phyloP scores from a whole-genome alignment of 257 asterid genomes.

The Solanum sitiens region DNA sequence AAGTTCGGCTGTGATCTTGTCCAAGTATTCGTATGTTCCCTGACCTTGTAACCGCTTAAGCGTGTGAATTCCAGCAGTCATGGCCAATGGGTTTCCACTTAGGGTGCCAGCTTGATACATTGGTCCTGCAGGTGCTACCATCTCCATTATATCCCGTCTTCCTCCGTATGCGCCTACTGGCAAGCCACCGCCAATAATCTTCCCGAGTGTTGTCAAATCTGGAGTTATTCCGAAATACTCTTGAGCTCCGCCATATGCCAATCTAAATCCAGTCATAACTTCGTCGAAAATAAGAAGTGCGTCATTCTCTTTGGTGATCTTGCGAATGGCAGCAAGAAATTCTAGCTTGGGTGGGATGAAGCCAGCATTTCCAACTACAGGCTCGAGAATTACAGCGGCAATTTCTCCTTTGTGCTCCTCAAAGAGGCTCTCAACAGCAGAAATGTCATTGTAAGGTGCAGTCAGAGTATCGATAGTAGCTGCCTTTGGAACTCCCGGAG shows the following conservation, averaged over 20 bases:
- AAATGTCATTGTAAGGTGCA: slow-evolving; percentile 69
- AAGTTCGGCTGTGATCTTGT: slow-evolving; percentile 66
- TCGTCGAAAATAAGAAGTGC: slow-evolving; percentile 82
- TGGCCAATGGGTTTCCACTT: slow-evolving; percentile 95
- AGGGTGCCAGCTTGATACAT: slow-evolving; percentile 98
- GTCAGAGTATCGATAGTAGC: slow-evolving; percentile 69
- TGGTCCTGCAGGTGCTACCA: slow-evolving; percentile 99
- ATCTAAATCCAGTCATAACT: slow-evolving; percentile 93
- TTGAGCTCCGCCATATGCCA: slow-evolving; percentile 96
- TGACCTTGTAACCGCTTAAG: slow-evolving; percentile 64
- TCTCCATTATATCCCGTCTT: slow-evolving; percentile 91
- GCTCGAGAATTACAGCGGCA: slow-evolving; percentile 78
- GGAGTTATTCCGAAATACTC: slow-evolving; percentile 89
- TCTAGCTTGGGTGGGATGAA: slow-evolving; percentile 72
- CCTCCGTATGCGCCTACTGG: slow-evolving; percentile 99
- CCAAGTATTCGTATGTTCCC: slow-evolving; percentile 68
- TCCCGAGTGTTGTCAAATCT: slow-evolving; percentile 94
- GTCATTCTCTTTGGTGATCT: slow-evolving; percentile 49
- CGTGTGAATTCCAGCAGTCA: slow-evolving; percentile 98
- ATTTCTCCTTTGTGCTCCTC: slow-evolving; percentile 66
- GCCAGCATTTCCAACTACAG: slow-evolving; percentile 97
- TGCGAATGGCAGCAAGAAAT: slow-evolving; percentile 49
- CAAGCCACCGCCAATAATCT: slow-evolving; percentile 93
- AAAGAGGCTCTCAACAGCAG: slow-evolving; percentile 59
- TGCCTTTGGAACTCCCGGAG: slow-evolving; percentile 94